Evolutionary conservation across 2,329 filamentous ascomycete genomes (phyloP).

Genomic region (Chrysoporthe austroafricana): DNA sequence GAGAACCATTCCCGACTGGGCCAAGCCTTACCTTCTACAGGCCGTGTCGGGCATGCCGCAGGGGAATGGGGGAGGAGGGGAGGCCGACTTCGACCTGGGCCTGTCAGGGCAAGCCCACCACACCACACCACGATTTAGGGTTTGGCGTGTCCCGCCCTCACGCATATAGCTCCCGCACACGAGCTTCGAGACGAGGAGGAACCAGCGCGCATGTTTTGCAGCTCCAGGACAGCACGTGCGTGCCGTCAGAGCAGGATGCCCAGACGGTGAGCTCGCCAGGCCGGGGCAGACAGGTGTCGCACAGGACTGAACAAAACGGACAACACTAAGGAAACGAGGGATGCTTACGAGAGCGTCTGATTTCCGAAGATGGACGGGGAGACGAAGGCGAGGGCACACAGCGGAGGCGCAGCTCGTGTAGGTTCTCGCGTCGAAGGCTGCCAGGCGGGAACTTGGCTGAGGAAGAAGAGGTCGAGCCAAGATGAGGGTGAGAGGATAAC

Average conservation of each 20-base stretch:
- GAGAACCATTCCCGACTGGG: conserved; percentile 7
- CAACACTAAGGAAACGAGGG: not conserved
- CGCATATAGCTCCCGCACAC: not conserved
- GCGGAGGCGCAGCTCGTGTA: not conserved
- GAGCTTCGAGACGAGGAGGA: not conserved
- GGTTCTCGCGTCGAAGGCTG: not conserved
- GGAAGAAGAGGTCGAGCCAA: not conserved
- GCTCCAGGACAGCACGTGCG: not conserved
- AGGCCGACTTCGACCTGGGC: not conserved
- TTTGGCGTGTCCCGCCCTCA: not conserved
- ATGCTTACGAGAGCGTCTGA: not conserved
- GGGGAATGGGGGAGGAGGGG: not conserved
- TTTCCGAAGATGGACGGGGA: not conserved
- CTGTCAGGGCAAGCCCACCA: not conserved
- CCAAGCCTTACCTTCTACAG: conserved; percentile 3
- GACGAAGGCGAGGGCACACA: not conserved
- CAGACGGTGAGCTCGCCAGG: not conserved
- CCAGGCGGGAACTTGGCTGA: not conserved
- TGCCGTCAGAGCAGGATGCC: not conserved
- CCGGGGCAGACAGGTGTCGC: not conserved
- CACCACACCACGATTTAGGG: not conserved
- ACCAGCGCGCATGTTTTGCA: not conserved
- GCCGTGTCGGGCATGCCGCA: not conserved
- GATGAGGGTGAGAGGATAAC: not conserved
- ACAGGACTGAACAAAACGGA: not conserved